These are phyloP conservation scores for Suhomyces prunicola DNA, from an alignment of 805 yeast species.

Conservation along the genomic window DNA sequence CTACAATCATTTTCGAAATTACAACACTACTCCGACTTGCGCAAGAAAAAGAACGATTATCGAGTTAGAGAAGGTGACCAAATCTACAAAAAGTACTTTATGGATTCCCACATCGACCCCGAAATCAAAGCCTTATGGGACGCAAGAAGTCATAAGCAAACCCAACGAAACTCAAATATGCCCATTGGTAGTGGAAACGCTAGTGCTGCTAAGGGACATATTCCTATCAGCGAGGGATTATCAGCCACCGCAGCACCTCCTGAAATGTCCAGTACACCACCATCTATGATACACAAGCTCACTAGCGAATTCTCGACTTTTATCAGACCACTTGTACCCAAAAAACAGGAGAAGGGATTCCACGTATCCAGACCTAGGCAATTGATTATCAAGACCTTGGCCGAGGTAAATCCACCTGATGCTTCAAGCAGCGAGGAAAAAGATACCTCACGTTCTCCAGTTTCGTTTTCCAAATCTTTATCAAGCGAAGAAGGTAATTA, in stretches of 20 bases:
- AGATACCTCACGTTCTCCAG: not conserved
- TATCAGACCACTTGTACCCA: not conserved
- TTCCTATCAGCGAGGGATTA: not conserved
- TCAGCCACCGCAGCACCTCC: not conserved
- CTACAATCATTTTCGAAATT: conserved; percentile 6
- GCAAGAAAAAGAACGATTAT: conserved; percentile 42
- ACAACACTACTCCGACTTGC: conserved; percentile 9
- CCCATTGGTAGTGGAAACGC: not conserved
- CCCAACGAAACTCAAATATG: not conserved
- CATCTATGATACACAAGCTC: not conserved
- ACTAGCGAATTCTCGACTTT: not conserved
- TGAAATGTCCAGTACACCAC: not conserved
- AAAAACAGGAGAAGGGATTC: conserved; percentile 14
- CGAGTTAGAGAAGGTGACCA: conserved; percentile 60
- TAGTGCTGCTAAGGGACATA: not conserved
- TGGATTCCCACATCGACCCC: conserved; percentile 45
- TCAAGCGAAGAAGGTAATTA: not conserved
- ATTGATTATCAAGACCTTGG: conserved; percentile 23
- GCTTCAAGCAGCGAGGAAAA: not conserved
- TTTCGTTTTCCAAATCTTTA: not conserved
- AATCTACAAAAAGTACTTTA: conserved; percentile 41
- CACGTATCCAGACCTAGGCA: conserved; percentile 36
- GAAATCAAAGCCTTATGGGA: conserved; percentile 54
- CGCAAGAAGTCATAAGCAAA: conserved; percentile 30
- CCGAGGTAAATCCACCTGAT: not conserved